Evolutionary conservation across 2,329 filamentous ascomycete species (phyloP).

Genomic region (Claviceps maximensis): DNA sequence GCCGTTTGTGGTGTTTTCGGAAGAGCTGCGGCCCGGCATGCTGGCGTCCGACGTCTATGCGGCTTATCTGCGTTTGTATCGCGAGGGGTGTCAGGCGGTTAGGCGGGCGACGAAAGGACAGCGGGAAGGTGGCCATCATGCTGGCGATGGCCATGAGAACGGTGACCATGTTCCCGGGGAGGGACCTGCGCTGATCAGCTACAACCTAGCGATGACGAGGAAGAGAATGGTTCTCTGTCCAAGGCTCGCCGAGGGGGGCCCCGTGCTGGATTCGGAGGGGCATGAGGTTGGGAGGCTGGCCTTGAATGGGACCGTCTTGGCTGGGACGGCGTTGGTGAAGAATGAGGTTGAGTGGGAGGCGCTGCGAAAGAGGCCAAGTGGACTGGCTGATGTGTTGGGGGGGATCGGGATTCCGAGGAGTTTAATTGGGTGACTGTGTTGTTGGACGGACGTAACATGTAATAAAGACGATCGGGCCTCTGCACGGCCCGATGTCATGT

Average conservation of each 20-base stretch:
- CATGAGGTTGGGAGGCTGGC: conserved; percentile 30
- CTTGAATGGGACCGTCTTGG: conserved; percentile 50
- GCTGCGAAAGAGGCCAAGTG: conserved; percentile 24
- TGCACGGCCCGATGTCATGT: too few species aligned
- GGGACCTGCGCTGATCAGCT: conserved; percentile 42
- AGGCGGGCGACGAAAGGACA: too few species aligned
- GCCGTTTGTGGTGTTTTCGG: conserved; percentile 33
- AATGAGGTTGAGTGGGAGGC: conserved; percentile 43
- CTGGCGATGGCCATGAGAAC: too few species aligned
- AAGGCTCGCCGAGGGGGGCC: conserved; percentile 36
- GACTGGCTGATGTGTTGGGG: conserved; percentile 9
- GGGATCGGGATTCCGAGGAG: conserved; percentile 17
- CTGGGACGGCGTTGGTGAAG: conserved; percentile 51
- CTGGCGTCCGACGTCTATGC: conserved; percentile 23
- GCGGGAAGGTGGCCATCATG: too few species aligned
- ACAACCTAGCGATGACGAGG: conserved; percentile 49
- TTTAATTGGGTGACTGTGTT: too few species aligned
- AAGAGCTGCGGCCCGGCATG: conserved; percentile 22
- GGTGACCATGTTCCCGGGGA: conserved; percentile 15
- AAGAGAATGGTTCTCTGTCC: conserved; percentile 41
- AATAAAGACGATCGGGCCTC: too few species aligned
- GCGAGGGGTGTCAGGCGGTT: conserved; percentile 28
- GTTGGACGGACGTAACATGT: too few species aligned
- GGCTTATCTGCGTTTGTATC: conserved; percentile 36
- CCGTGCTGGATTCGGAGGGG: conserved; percentile 16